These are phyloP conservation scores for Prosopis cineraria DNA, from an alignment of 306 rosid species.

Conservation along the genomic window DNA sequence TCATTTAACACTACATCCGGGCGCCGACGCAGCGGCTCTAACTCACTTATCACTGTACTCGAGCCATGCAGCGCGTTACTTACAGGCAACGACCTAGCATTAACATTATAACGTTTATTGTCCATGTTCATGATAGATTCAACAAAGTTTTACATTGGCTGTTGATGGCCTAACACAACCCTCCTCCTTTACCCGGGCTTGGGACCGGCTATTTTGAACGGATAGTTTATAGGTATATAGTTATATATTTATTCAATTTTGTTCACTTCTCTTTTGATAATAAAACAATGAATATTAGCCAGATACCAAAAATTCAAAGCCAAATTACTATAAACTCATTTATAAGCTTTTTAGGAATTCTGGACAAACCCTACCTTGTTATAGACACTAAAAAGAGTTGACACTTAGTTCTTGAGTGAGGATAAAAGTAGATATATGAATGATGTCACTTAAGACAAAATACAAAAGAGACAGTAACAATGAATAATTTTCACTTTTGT, in stretches of 20 bases:
- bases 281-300: neutral
- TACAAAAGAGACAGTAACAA: neutral
- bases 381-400: neutral
- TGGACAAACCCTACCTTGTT: neutral
- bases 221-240: neutral
- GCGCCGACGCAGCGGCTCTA: too few relatives aligned
- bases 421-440: neutral
- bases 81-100: too few relatives aligned
- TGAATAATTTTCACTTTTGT: neutral
- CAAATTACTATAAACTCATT: neutral
- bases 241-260: neutral
- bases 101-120: too few relatives aligned
- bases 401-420: neutral
- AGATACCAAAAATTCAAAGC: neutral
- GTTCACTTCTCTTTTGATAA: neutral
- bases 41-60: too few relatives aligned
- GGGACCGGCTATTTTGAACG: neutral
- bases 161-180: too few relatives aligned
- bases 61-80: too few relatives aligned
- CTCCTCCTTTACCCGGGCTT: too few relatives aligned
- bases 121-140: too few relatives aligned
- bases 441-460: neutral
- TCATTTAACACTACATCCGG: too few relatives aligned
- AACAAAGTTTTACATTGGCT: too few relatives aligned
- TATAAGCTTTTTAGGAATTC: neutral